Evolutionary conservation across 1,284 basidiomycete genomes (phyloP).

Genomic region (Salmacisia buchloeana): DNA sequence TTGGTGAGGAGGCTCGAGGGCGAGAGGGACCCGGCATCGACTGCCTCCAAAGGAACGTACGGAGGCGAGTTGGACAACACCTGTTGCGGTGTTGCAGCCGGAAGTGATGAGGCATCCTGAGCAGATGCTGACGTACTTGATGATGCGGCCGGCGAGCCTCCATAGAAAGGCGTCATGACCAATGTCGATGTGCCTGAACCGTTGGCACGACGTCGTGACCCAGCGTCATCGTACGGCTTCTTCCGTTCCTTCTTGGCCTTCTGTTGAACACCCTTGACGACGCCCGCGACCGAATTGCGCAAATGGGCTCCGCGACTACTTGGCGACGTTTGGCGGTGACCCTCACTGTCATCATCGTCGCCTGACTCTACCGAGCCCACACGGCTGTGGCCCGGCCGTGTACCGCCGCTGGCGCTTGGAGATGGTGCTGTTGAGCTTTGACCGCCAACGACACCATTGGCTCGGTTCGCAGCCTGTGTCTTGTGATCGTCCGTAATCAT

Average conservation of each 20-base stretch:
- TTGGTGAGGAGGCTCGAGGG: constrained; percentile 32
- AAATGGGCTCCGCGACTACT: neutral
- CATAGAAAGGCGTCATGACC: neutral
- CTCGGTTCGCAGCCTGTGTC: constrained; percentile 59
- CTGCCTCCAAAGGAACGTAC: neutral
- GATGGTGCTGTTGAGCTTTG: neutral
- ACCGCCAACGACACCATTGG: neutral
- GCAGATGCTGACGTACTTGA: neutral
- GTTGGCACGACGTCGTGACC: neutral
- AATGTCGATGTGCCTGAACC: neutral
- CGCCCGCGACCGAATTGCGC: neutral
- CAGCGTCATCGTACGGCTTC: constrained; percentile 5
- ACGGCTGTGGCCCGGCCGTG: neutral
- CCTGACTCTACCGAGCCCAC: constrained; percentile 1
- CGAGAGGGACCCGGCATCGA: constrained; percentile 29
- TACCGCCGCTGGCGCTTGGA: neutral
- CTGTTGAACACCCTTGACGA: constrained; percentile 3
- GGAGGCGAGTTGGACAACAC: neutral
- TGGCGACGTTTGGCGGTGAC: neutral
- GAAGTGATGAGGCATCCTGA: neutral
- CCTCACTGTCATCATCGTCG: neutral
- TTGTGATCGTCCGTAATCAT: constrained; percentile 91
- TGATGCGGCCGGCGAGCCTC: neutral
- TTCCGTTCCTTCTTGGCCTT: constrained; percentile 7
- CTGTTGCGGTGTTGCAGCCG: neutral